These are phyloP conservation scores for Pochonia chlamydosporia DNA, from an alignment of 2,329 filamentous ascomycete genomes.

Conservation along the genomic window DNA sequence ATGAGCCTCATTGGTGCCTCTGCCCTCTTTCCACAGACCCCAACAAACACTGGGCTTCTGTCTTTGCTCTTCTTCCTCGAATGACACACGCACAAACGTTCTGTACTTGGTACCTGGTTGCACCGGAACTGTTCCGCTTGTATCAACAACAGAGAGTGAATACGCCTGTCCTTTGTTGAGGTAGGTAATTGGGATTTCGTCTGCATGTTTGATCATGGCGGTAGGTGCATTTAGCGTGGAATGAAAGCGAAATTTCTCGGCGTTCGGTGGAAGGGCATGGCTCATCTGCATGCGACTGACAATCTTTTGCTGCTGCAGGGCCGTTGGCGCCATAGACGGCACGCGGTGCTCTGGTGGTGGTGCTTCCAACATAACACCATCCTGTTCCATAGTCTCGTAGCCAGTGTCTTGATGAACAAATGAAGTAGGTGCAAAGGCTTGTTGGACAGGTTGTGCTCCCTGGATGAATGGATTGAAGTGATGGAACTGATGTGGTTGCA, in stretches of 20 bases:
- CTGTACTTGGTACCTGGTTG: constrained; percentile 66
- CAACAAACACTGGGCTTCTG: constrained; percentile 77
- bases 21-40: constrained; percentile 91
- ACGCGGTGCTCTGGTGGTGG: constrained; percentile 46
- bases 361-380: constrained; percentile 61
- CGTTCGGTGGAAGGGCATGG: constrained; percentile 43
- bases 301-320: constrained; percentile 36
- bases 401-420: constrained; percentile 77
- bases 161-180: constrained; percentile 97
- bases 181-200: constrained; percentile 96
- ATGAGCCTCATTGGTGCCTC: constrained; percentile 92
- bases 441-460: constrained; percentile 47
- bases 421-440: constrained; percentile 67
- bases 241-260: constrained; percentile 80
- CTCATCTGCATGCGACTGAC: constrained; percentile 40
- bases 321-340: constrained; percentile 42
- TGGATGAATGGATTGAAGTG: constrained; percentile 70
- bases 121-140: constrained; percentile 53
- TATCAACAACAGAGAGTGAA: constrained; percentile 78
- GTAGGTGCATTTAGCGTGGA: constrained; percentile 89
- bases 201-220: constrained; percentile 84
- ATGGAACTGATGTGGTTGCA: constrained; percentile 54
- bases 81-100: constrained; percentile 91
- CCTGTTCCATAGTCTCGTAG: constrained; percentile 74
- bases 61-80: constrained; percentile 92